A percentile compares a stretch with the other conserved stretches of the same genome.
These are phyloP conservation scores for Scutellaria barbata DNA, from an alignment of 257 asterid genomes.

Conservation along the genomic window DNA sequence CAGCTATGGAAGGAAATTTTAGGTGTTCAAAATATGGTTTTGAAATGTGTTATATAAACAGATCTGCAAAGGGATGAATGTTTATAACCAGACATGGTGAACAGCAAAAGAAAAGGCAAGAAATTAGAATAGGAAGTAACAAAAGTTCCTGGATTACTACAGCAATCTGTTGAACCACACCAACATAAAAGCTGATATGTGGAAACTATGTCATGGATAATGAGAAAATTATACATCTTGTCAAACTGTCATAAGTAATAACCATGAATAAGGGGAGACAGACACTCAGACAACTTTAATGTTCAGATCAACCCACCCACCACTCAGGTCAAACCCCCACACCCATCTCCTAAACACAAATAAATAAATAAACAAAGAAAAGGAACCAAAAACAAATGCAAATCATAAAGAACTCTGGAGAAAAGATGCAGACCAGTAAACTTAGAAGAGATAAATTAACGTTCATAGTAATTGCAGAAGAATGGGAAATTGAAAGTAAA, in stretches of 20 bases:
- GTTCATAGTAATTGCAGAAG: constrained; percentile 22
- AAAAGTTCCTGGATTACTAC: constrained; percentile 1
- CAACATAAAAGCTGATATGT: not conserved
- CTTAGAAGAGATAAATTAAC: not conserved
- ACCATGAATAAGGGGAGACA: constrained; percentile 12
- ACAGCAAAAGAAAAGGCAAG: not conserved
- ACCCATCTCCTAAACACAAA: not conserved
- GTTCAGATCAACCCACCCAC: not conserved
- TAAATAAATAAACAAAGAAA: not conserved
- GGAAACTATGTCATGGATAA: not conserved
- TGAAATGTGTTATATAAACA: constrained; percentile 9
- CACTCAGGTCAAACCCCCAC: not conserved
- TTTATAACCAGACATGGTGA: not conserved
- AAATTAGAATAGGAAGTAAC: not conserved
- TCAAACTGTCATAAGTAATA: constrained; percentile 2
- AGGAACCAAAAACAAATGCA: not conserved
- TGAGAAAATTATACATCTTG: constrained; percentile 1
- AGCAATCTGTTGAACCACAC: constrained; percentile 11
- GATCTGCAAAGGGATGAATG: not conserved
- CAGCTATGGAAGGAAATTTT: constrained; percentile 38
- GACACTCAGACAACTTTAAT: not conserved
- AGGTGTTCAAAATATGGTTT: constrained; percentile 35
- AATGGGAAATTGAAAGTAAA: constrained; percentile 7
- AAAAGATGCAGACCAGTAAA: constrained; percentile 18
- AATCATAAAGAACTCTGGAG: not conserved